Evolutionary conservation across 2,329 filamentous ascomycete species (phyloP).

Genomic region (Furcasterigmium sp.): DNA sequence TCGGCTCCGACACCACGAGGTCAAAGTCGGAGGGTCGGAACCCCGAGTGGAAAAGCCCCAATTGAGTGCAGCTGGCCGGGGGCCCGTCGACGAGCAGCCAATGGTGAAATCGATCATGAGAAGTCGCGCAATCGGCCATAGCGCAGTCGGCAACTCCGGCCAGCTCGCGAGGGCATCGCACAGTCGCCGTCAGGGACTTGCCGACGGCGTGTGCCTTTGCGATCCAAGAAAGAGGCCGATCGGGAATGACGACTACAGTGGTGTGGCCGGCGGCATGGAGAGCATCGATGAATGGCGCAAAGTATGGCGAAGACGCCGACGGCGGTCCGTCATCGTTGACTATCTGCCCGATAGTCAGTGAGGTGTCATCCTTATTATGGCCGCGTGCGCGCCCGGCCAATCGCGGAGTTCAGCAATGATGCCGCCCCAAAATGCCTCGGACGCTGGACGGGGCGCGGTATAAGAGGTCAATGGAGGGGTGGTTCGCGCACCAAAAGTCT

Average conservation of each 20-base stretch:
- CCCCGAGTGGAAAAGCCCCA: slow-evolving; percentile 50
- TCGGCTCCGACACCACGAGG: slow-evolving; percentile 53
- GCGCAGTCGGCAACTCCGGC: neutral
- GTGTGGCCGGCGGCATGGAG: slow-evolving; percentile 56
- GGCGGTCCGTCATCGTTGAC: slow-evolving; percentile 56
- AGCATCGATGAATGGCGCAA: slow-evolving; percentile 48
- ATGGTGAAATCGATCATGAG: slow-evolving; percentile 33
- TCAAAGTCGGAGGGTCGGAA: slow-evolving; percentile 34
- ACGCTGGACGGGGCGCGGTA: neutral
- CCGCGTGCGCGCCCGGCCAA: neutral
- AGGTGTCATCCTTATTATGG: neutral
- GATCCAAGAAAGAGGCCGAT: slow-evolving; percentile 70
- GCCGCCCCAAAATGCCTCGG: neutral
- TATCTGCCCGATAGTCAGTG: slow-evolving; percentile 15
- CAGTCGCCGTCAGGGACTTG: slow-evolving; percentile 42
- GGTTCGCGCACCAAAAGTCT: slow-evolving; percentile 2
- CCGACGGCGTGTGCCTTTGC: slow-evolving; percentile 72
- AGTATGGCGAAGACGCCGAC: slow-evolving; percentile 53
- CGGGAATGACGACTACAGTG: slow-evolving; percentile 65
- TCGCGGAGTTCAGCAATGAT: neutral
- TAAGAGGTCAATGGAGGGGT: neutral
- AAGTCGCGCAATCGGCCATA: slow-evolving; percentile 31
- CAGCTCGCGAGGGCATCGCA: slow-evolving; percentile 5
- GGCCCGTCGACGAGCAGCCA: slow-evolving; percentile 57
- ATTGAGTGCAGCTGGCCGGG: slow-evolving; percentile 54